Conservation (phyloP, 2,329 filamentous ascomycete species). For the Diaporthe citri region DNA sequence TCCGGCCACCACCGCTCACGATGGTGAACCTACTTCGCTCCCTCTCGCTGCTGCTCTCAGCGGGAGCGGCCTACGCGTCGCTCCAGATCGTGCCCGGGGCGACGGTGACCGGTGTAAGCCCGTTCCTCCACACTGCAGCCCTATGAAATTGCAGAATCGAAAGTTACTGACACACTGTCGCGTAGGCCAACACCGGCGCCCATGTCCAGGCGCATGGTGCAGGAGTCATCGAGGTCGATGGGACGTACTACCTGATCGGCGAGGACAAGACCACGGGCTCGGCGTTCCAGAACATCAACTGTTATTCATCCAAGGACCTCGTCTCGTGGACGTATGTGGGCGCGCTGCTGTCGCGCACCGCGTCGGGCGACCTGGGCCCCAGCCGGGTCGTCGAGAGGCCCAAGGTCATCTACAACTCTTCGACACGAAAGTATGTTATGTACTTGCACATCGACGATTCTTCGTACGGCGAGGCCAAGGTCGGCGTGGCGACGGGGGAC, state of each 20-base stretch:
- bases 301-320: constrained; percentile 73
- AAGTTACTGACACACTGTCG: background rate
- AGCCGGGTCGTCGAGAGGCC: constrained; percentile 75
- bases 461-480: constrained; percentile 72
- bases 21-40: constrained; percentile 38
- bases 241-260: constrained; percentile 75
- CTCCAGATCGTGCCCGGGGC: constrained; percentile 48
- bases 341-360: constrained; percentile 66
- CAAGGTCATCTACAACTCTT: constrained; percentile 76
- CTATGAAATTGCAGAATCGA: background rate
- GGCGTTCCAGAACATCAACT: constrained; percentile 75
- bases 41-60: constrained; percentile 44
- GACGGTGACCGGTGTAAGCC: constrained; percentile 47
- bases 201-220: constrained; percentile 78
- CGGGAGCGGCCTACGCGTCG: constrained; percentile 44
- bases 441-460: constrained; percentile 76
- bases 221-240: constrained; percentile 70
- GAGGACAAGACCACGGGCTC: constrained; percentile 76
- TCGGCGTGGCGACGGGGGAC: constrained; percentile 71
- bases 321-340: constrained; percentile 73
- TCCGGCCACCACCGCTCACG: background rate
- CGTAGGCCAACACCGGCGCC: constrained; percentile 47
- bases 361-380: constrained; percentile 69
- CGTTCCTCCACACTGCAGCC: too few species aligned
- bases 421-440: constrained; percentile 72